Evolutionary conservation across 176 grass and related monocot species (phyloP), one percentile per base, ranked within the genome.

Genomic region (Areca catechu): DNA sequence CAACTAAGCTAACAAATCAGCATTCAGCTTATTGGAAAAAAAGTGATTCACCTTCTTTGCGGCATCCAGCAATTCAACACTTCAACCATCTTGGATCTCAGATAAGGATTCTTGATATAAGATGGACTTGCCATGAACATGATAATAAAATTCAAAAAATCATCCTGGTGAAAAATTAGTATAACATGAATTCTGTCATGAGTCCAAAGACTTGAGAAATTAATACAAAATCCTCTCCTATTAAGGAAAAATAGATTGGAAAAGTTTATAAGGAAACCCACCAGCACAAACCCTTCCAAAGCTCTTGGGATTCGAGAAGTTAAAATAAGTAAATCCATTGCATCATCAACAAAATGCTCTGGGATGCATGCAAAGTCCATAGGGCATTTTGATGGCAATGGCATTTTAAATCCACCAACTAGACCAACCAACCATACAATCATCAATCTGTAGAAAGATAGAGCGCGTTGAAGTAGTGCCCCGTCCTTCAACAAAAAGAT

Each of bases 51-150:
- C 91, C 83, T 92, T 88, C 84, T 85, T 64, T 92, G 74, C n/a
- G 87, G 87, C 51, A 70, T 88, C 93, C 93, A 98, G 62, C 78
- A 80, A 77, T 92, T 92, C 81, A 98, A 72, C 80, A 98, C 93
- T 75, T 98, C 87, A 79, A 98, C 93, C 93, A 98, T 97, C 70
- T 98, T 98, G 59, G 93, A 87, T 78, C 76, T 88, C 62, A 98
- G 58, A 78, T 98, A 88, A 70, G 93, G 93, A 62, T 98, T 98
- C 77, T 98, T 98, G 23, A 98, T 80, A 76, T 98, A 92, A 63
- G 80, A 71, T 25, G 86, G 75, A 28, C 87, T 88, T 20, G 87
- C 81, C 87, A 98, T 98, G 70, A 98, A 98, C 87, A 98, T 97
- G 16, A 98, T 98, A 24, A 92, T 88, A 59, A 98, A 98, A 74